Evolutionary conservation across 2,329 filamentous ascomycete genomes (phyloP).

Genomic region (Coniochaeta pulveracea): DNA sequence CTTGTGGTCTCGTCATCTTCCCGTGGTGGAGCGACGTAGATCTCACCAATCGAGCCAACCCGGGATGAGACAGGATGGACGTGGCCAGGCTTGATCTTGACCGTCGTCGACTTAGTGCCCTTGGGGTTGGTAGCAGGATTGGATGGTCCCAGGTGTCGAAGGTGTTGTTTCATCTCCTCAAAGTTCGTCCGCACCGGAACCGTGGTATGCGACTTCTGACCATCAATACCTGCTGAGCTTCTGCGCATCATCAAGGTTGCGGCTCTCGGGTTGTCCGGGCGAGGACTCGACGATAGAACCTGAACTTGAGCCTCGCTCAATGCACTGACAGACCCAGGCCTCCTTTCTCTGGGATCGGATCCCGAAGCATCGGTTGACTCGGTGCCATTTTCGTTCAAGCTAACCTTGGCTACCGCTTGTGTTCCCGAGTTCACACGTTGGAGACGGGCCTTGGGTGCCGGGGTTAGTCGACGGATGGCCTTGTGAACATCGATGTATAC

Average conservation of each 20-base stretch:
- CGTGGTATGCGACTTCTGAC: constrained; percentile 31
- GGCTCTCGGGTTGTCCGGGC: too few species aligned
- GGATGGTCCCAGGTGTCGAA: constrained; percentile 55
- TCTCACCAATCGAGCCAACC: neutral
- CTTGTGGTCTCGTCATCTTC: constrained; percentile 28
- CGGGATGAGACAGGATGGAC: constrained; percentile 11
- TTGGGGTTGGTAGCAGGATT: constrained; percentile 56
- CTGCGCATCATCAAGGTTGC: constrained; percentile 50
- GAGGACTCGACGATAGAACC: constrained; percentile 28
- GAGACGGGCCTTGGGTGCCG: constrained; percentile 65
- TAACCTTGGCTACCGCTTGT: constrained; percentile 8
- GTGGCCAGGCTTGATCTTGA: constrained; percentile 51
- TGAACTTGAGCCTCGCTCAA: constrained; percentile 25
- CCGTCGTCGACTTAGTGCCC: constrained; percentile 47
- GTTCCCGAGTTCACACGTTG: constrained; percentile 25
- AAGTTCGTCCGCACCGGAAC: constrained; percentile 49
- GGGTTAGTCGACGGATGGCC: constrained; percentile 79
- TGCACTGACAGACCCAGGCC: constrained; percentile 23
- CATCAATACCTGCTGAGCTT: constrained; percentile 42
- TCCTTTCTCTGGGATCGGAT: constrained; percentile 11
- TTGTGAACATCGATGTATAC: constrained; percentile 98
- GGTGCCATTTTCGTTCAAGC: constrained; percentile 13
- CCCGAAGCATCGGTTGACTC: constrained; percentile 15
- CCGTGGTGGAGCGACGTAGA: constrained; percentile 1
- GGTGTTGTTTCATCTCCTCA: constrained; percentile 50